Conservation (phyloP, 169 alveolate genomes). For the Plasmodium sp. region DNA sequence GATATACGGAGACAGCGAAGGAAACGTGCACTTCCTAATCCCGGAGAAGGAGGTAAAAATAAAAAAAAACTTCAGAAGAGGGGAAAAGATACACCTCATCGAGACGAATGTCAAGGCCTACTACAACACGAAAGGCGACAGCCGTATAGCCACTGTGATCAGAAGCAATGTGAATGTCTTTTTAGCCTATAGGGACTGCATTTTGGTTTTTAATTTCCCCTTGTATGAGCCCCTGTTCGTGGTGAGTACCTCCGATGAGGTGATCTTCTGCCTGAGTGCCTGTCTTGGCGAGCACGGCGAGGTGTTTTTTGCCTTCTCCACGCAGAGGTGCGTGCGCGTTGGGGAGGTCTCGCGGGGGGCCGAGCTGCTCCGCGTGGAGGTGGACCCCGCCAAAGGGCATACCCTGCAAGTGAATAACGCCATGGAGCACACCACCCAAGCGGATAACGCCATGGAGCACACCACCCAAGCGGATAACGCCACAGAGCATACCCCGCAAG, state of each 20-base stretch:
- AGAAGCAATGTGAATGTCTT: constrained; percentile 13
- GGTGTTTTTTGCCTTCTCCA: constrained; percentile 32
- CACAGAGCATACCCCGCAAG: too few relatives aligned
- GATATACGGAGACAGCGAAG: constrained; percentile 61
- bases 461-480: too few relatives aligned
- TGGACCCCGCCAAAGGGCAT: neutral
- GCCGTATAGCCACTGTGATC: constrained; percentile 1
- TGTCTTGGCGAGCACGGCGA: neutral
- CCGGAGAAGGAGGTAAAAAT: constrained; percentile 56
- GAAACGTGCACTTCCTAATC: constrained; percentile 30
- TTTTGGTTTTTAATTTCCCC: constrained; percentile 18
- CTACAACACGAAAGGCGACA: constrained; percentile 4
- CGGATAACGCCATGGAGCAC: too few relatives aligned
- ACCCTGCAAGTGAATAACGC: neutral
- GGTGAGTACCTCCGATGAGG: constrained; percentile 8
- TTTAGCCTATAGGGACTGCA: constrained; percentile 35
- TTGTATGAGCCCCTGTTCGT: constrained; percentile 24
- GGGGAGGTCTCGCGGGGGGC: constrained; percentile 6
- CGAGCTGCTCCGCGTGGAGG: neutral
- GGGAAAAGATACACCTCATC: constrained; percentile 8
- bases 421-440: too few relatives aligned
- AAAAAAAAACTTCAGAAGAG: constrained; percentile 38
- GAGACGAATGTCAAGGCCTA: constrained; percentile 71
- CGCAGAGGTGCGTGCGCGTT: constrained; percentile 30
- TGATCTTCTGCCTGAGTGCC: constrained; percentile 12